phyloP scores from a whole-genome alignment of 1,284 basidiomycete genomes.

The Inonotus hispidus region DNA sequence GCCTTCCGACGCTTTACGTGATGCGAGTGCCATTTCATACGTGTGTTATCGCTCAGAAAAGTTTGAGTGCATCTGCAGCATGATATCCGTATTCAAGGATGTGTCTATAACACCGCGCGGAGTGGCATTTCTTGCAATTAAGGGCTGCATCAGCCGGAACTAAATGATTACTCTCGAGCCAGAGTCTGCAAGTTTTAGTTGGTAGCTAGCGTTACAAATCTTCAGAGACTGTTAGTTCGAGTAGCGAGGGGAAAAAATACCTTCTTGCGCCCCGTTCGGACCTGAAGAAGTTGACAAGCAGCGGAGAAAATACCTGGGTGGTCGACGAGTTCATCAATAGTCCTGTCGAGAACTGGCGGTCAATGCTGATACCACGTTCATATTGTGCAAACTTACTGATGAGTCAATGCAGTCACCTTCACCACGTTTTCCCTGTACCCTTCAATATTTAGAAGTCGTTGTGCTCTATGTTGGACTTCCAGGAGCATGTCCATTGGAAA shows the following conservation, averaged over 20 bases:
- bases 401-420: constrained; percentile 20
- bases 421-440: constrained; percentile 6
- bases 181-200: background rate
- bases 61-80: constrained; percentile 43
- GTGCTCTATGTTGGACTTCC: constrained; percentile 36
- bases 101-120: constrained; percentile 45
- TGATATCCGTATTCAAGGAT: constrained; percentile 44
- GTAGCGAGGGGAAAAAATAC: constrained; percentile 3
- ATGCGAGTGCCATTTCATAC: constrained; percentile 38
- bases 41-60: constrained; percentile 26
- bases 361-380: background rate
- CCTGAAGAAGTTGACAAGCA: constrained; percentile 22
- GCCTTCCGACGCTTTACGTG: constrained; percentile 31
- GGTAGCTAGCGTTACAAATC: background rate
- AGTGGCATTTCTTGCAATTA: constrained; percentile 48
- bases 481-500: constrained; percentile 38
- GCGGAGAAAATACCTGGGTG: constrained; percentile 24
- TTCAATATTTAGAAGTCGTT: constrained; percentile 20
- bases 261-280: constrained; percentile 23
- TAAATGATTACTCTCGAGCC: constrained; percentile 21
- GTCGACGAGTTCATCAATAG: background rate
- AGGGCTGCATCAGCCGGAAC: constrained; percentile 27
- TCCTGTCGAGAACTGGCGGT: background rate
- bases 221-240: background rate
- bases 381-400: background rate